These are phyloP conservation scores for Hemisphaericaspora subhashii DNA, from an alignment of 1,139 yeast species.

Conservation along the genomic window DNA sequence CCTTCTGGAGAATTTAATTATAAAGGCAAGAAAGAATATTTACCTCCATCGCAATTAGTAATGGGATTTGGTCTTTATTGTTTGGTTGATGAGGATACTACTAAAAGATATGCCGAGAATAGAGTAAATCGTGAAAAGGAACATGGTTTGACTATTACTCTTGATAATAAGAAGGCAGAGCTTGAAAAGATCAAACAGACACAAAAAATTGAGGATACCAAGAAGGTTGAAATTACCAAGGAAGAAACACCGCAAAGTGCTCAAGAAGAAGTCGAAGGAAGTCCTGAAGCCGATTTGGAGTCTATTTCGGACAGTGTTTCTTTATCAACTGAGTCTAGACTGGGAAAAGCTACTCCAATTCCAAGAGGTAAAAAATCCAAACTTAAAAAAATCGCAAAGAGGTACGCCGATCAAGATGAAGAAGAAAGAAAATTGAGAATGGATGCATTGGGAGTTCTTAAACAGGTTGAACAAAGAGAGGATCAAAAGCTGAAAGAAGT, in stretches of 20 bases:
- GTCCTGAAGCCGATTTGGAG: constrained; percentile 11
- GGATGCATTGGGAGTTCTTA: constrained; percentile 81
- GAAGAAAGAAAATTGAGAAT: constrained; percentile 74
- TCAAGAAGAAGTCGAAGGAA: constrained; percentile 14
- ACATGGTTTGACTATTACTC: constrained; percentile 43
- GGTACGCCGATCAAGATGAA: constrained; percentile 90
- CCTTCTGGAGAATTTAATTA: constrained; percentile 64
- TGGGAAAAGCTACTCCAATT: constrained; percentile 6
- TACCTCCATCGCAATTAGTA: constrained; percentile 82
- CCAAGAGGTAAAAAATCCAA: constrained; percentile 81
- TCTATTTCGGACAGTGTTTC: constrained; percentile 9
- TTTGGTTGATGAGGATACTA: constrained; percentile 60
- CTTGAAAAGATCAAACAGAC: constrained; percentile 21
- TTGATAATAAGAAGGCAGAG: constrained; percentile 37
- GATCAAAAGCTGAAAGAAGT: constrained; percentile 25
- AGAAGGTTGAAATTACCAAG: constrained; percentile 10
- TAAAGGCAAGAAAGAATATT: constrained; percentile 54
- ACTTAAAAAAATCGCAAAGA: constrained; percentile 75
- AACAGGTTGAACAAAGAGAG: constrained; percentile 53
- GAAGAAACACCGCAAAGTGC: constrained; percentile 15
- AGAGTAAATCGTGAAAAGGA: constrained; percentile 44
- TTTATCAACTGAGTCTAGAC: constrained; percentile 5
- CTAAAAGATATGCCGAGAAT: constrained; percentile 37
- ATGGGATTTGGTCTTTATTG: constrained; percentile 89
- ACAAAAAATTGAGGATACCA: constrained; percentile 15